Evolutionary conservation across 441 rosid genomes (phyloP).

Genomic region (Adansonia madagascariensis): DNA sequence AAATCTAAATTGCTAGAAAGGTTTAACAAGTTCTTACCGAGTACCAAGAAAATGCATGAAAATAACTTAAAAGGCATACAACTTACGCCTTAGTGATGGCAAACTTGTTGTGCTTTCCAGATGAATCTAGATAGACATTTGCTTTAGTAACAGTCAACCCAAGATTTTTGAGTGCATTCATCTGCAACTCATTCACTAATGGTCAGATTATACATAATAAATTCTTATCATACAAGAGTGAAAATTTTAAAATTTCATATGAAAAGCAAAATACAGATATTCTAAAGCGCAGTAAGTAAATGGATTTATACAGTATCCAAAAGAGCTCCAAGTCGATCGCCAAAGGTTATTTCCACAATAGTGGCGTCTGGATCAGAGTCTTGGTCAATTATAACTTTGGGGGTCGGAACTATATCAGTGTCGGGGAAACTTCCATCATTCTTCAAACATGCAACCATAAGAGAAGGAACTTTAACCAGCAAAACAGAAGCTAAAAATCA

Average conservation of each 20-base stretch:
- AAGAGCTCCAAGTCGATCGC: slow-evolving; percentile 97
- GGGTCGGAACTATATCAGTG: slow-evolving; percentile 72
- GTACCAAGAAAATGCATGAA: background rate
- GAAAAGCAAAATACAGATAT: slow-evolving; percentile 14
- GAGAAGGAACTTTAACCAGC: slow-evolving; percentile 21
- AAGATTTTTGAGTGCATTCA: slow-evolving; percentile 88
- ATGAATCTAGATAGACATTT: slow-evolving; percentile 88
- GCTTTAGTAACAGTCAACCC: slow-evolving; percentile 94
- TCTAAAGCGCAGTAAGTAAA: slow-evolving; percentile 12
- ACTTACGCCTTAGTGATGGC: slow-evolving; percentile 84
- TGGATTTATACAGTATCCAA: slow-evolving; percentile 71
- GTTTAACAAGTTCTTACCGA: background rate
- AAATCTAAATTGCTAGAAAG: background rate
- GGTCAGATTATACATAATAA: slow-evolving; percentile 1
- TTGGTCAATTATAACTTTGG: slow-evolving; percentile 89
- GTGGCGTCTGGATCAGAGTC: slow-evolving; percentile 94
- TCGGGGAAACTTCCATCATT: slow-evolving; percentile 59
- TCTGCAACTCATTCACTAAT: slow-evolving; percentile 52
- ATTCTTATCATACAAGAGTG: slow-evolving; percentile 10
- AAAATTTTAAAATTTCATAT: background rate
- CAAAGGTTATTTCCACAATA: slow-evolving; percentile 83
- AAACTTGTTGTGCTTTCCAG: slow-evolving; percentile 94
- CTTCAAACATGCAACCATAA: slow-evolving; percentile 32
- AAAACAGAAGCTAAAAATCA: background rate
- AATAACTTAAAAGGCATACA: slow-evolving; percentile 3